Base-by-base conservation (phyloP, 169 alveolate genomes). In the Plasmodium falciparum region DNA sequence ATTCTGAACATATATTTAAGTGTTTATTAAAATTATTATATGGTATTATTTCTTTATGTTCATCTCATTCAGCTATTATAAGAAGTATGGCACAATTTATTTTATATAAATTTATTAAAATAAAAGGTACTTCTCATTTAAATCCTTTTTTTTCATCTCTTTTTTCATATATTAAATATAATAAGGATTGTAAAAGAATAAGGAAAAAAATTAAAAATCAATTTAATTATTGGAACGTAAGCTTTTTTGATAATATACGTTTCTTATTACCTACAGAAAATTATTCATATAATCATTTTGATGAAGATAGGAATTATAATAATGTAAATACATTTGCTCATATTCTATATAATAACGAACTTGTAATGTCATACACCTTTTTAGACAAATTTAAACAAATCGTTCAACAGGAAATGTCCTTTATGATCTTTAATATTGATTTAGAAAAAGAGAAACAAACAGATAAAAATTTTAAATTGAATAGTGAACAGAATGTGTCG, bases 101-200 rank as follows among this genome's bases (percentile, higher is more conserved):
- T 0, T 20, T 76, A 8, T 76, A 76, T 45, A 65, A 33, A 22
- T 76, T 76, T 63, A 29, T 76, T 24, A 76, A 76, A 50, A 29
- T 33, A 17, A 76, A 59, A 69, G 33, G 45, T 29, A 59, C 65
- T 47, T 24, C 50, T 45, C 33, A 49, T 22, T 20, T 22, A 43
- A 69, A 49, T 39, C 70, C 89, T 7, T 76, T 76, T 29, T 76
- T 76, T n/a, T 33, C 52, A 24, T 24, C 70, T 33, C 65, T 43
- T 7, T 76, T 65, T 54, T 65, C 56, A n/a, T 76, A 65, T 56
- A 76, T 76, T 24, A 76, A 76, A 50, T n/a, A 76, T 43, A 76
- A 76, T 76, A 76, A 76, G 45, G 89, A 76, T 45, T 76, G 89
- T 67, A 76, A 76, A 49, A 67, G 89, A 22, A 65, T 76, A 12